Percentiles rank a stretch among this genome's conserved stretches.
phyloP scores from a whole-genome alignment of 2,329 filamentous ascomycete species.

The Trichoderma cornu-damae region DNA sequence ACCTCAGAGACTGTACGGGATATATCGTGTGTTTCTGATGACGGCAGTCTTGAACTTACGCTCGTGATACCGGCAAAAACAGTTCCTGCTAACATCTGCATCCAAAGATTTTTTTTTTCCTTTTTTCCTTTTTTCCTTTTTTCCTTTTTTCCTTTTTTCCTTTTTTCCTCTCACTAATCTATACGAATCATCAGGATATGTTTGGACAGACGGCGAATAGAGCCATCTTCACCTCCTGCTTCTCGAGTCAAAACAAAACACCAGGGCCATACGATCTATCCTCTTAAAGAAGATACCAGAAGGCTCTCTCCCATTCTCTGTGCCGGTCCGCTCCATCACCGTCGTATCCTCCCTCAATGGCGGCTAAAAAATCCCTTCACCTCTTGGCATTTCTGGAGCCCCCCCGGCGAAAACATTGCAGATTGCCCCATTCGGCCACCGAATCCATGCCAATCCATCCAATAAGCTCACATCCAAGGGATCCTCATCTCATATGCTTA shows the following conservation, averaged over 20 bases:
- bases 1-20: too few species aligned
- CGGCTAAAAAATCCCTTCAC: background rate
- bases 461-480: background rate
- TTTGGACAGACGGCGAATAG: too few species aligned
- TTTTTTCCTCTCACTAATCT: too few species aligned
- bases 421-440: background rate
- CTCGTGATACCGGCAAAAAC: too few species aligned
- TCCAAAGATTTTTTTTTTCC: background rate
- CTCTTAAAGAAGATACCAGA: too few species aligned
- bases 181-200: too few species aligned
- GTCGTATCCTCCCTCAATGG: background rate
- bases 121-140: too few species aligned
- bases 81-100: background rate
- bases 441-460: background rate
- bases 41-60: background rate
- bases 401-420: background rate
- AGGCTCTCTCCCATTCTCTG: too few species aligned
- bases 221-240: too few species aligned
- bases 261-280: too few species aligned
- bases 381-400: conserved; percentile 1
- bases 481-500: background rate
- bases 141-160: too few species aligned
- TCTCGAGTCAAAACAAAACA: too few species aligned
- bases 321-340: background rate
- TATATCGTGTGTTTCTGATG: background rate